Base-by-base conservation (phyloP, 2,329 filamentous ascomycete species). In the Arthrobotrys conoides region DNA sequence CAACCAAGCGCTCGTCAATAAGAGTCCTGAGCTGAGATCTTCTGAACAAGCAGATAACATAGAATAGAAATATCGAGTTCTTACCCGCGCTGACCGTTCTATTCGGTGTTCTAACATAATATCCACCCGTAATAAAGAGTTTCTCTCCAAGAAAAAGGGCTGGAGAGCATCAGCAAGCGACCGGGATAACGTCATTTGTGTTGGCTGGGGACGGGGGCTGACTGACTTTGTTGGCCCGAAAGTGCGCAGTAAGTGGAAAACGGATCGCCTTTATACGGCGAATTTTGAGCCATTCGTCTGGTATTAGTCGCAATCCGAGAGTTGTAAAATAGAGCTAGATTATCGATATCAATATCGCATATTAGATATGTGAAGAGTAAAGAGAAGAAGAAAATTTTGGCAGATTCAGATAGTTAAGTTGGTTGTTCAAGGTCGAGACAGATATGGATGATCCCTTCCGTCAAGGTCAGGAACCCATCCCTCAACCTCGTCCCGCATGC, bases 41-140 rank as follows among this genome's bases (percentile, higher is more conserved):
- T 30, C 27, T 30, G 3, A 30, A 30, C 27, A 30, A 30, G 27
- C 27, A 30, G 3, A 30, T 30, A 4, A 30, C 8, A 30, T 8
- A 36, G 9, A 36, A 36, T 12, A 36, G 4, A 36, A 12, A 36
- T 9, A 36, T 36, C 33, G 33, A 36, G 9, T 36, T 36, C 33
- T 5, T 73, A 73, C 63, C 63, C 27, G 41, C 71, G 30, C 71
- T 75, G 3, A 75, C 41, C 1, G 63, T 75, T 18, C 63, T 55
- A 46, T 75, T 75, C 1, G 63, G 71, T 2, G 63, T 48, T 20
- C 49, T 51, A 6, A 75, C 53, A 55, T 67, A 68, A 18, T 75
- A 75, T 53, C 71, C 63, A 4, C 71, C 63, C 6, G 71, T 75
- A 22, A 75, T 75, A 44, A 75, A 75, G 14, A 75, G 53, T 30